A percentile compares a stretch with the other conserved stretches of the same genome.
Evolutionary conservation across 257 asterid species (phyloP).

Genomic region (Eucommia ulmoides): DNA sequence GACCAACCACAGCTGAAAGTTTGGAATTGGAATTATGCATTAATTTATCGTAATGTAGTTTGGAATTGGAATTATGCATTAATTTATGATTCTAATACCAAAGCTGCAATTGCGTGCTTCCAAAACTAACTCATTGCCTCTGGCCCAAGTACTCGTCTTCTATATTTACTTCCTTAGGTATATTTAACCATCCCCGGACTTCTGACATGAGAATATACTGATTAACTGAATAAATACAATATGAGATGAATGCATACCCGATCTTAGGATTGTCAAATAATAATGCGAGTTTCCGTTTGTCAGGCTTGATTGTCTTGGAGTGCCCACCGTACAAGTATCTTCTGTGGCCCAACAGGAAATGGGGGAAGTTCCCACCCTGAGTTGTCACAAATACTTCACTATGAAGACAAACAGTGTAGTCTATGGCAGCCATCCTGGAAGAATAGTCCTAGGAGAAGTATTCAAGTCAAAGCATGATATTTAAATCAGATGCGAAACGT

Average conservation of each 20-base stretch:
- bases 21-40: too few relatives aligned
- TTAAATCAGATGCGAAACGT: background rate
- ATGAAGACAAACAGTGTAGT: constrained; percentile 95
- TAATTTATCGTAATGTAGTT: too few relatives aligned
- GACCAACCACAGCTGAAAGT: too few relatives aligned
- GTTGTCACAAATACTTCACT: constrained; percentile 98
- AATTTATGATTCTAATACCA: too few relatives aligned
- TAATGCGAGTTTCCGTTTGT: constrained; percentile 75
- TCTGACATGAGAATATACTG: too few relatives aligned
- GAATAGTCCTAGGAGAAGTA: constrained; percentile 73
- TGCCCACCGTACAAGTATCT: constrained; percentile 89
- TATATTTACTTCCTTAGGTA: too few relatives aligned
- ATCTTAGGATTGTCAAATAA: constrained; percentile 73
- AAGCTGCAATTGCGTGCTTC: too few relatives aligned
- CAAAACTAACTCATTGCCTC: too few relatives aligned
- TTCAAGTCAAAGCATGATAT: constrained; percentile 21
- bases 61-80: too few relatives aligned
- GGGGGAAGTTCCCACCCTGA: constrained; percentile 99
- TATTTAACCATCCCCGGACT: too few relatives aligned
- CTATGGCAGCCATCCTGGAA: constrained; percentile 98
- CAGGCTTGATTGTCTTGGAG: constrained; percentile 86
- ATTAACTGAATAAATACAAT: too few relatives aligned
- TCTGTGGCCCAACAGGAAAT: constrained; percentile 92
- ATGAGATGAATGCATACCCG: constrained; percentile 58
- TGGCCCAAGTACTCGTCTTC: too few relatives aligned